phyloP scores from a whole-genome alignment of 768 basidiomycete genomes.

The Coprinellus micaceus region DNA sequence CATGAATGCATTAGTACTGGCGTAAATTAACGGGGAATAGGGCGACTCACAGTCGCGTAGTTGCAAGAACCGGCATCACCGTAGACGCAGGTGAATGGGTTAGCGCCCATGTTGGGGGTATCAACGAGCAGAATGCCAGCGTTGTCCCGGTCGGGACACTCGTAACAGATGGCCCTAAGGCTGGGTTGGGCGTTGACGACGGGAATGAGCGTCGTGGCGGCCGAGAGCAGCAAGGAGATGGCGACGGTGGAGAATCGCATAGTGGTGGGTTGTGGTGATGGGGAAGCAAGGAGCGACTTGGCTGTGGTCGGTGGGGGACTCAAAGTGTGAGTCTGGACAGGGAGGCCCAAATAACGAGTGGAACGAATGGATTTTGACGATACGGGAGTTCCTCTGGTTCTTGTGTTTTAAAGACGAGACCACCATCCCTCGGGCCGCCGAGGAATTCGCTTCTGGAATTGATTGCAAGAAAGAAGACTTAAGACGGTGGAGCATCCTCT shows the following conservation, averaged over 20 bases:
- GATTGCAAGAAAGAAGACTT: too few relatives aligned
- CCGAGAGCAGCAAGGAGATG: neutral
- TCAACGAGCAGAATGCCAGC: neutral
- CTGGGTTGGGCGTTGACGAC: neutral
- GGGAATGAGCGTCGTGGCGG: neutral
- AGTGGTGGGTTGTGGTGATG: neutral
- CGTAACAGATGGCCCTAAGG: neutral
- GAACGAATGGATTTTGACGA: too few relatives aligned
- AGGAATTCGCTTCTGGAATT: too few relatives aligned
- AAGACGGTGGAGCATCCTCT: too few relatives aligned
- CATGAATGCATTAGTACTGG: neutral
- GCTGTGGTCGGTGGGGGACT: neutral
- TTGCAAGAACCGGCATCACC: neutral
- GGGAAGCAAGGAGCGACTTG: neutral
- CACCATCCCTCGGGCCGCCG: too few relatives aligned
- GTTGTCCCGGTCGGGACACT: neutral
- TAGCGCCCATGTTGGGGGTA: neutral
- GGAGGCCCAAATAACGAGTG: too few relatives aligned
- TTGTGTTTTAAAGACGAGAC: too few relatives aligned
- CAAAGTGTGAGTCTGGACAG: too few relatives aligned
- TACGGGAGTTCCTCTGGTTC: too few relatives aligned
- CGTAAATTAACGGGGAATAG: neutral
- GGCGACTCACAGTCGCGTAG: neutral
- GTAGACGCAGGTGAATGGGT: neutral
- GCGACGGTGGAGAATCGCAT: neutral